Conservation (phyloP, 2,329 filamentous ascomycete genomes). For the Aspergillus texensis region DNA sequence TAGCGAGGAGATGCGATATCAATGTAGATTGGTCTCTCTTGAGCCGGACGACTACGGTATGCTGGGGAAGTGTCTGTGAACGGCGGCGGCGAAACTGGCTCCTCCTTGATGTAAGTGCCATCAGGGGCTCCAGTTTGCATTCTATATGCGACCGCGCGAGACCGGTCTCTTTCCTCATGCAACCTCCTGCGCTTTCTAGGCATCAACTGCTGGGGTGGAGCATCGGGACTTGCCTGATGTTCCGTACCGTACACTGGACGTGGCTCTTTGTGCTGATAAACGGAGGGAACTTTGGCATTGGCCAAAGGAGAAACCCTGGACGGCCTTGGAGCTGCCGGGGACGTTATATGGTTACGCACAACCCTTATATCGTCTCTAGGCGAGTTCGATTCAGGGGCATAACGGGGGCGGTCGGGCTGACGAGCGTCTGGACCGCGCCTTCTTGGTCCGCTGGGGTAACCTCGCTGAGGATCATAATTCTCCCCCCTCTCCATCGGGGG, state of each 20-base stretch:
- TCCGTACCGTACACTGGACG: conserved; percentile 40
- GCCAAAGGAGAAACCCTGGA: conserved; percentile 66
- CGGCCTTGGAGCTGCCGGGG: conserved; percentile 74
- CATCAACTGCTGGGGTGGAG: conserved; percentile 44
- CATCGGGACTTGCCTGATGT: conserved; percentile 48
- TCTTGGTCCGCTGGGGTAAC: conserved; percentile 36
- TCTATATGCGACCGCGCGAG: conserved; percentile 36
- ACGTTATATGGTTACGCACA: conserved; percentile 72
- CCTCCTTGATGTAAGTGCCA: conserved; percentile 62
- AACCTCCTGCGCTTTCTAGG: conserved; percentile 57
- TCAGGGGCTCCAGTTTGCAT: conserved; percentile 40
- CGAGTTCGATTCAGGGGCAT: conserved; percentile 42
- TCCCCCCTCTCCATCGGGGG: conserved; percentile 34
- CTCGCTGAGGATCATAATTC: conserved; percentile 27
- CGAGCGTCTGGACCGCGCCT: conserved; percentile 42
- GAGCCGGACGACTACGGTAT: conserved; percentile 36
- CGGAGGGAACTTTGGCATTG: conserved; percentile 52
- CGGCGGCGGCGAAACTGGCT: conserved; percentile 63
- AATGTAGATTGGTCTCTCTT: conserved; percentile 53
- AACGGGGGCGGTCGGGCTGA: conserved; percentile 43
- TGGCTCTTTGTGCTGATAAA: conserved; percentile 59
- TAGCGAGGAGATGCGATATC: conserved; percentile 47
- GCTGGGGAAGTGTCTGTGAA: conserved; percentile 50
- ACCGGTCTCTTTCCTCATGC: conserved; percentile 38
- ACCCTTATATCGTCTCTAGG: conserved; percentile 59